A percentile compares a stretch with the other conserved stretches of the same genome.
These are phyloP conservation scores for Psidium guajava DNA, from an alignment of 345 rosid species.

Conservation along the genomic window DNA sequence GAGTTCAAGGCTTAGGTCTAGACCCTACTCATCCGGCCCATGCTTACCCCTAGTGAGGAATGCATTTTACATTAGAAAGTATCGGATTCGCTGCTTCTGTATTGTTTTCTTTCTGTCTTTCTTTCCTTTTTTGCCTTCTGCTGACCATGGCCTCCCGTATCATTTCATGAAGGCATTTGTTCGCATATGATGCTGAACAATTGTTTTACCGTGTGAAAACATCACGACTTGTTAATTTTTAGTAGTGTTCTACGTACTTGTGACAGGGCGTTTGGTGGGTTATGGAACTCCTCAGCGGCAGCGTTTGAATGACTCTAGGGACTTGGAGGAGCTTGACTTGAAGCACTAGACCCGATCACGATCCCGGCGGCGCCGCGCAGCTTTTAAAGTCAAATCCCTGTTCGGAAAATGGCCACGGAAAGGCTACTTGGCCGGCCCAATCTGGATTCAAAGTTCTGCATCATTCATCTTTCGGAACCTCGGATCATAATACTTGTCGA, in stretches of 20 bases:
- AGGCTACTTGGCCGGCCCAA: background rate
- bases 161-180: no score
- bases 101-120: no score
- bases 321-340: no score
- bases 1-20: no score
- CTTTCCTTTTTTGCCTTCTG: no score
- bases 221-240: background rate
- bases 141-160: no score
- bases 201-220: background rate
- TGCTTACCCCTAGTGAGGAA: no score
- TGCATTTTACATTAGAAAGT: background rate
- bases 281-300: no score
- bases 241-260: background rate
- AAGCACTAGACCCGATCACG: background rate
- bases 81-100: background rate
- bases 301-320: no score
- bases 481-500: background rate
- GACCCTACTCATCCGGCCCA: no score
- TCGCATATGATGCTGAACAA: no score
- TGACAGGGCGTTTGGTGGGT: background rate
- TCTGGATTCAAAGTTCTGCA: background rate
- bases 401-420: background rate
- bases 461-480: background rate
- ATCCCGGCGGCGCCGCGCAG: background rate
- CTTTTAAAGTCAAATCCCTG: background rate